phyloP scores from a whole-genome alignment of 2,329 filamentous ascomycete species.

The Hyphodiscus sp. region DNA sequence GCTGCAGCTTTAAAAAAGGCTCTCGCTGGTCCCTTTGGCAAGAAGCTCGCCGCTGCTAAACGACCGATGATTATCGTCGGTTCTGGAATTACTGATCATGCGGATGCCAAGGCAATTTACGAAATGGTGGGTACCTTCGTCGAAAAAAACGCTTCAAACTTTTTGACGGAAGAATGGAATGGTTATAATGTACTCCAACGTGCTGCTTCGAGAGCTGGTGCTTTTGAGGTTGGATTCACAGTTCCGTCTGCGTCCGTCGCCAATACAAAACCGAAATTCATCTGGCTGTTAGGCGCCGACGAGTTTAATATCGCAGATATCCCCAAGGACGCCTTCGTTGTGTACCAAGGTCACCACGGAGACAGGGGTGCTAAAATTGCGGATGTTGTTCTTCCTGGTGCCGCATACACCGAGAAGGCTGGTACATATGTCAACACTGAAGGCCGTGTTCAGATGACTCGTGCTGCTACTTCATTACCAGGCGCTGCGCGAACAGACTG shows the following conservation, averaged over 20 bases:
- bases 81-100: slow-evolving; percentile 84
- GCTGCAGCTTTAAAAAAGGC: slow-evolving; percentile 76
- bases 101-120: slow-evolving; percentile 87
- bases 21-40: slow-evolving; percentile 80
- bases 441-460: slow-evolving; percentile 89
- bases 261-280: slow-evolving; percentile 81
- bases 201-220: slow-evolving; percentile 83
- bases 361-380: slow-evolving; percentile 89
- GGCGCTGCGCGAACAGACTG: slow-evolving; percentile 92
- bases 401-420: slow-evolving; percentile 94
- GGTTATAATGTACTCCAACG: slow-evolving; percentile 96
- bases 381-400: slow-evolving; percentile 87
- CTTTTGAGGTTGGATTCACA: slow-evolving; percentile 93
- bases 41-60: slow-evolving; percentile 83
- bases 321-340: slow-evolving; percentile 90
- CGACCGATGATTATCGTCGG: slow-evolving; percentile 95
- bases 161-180: slow-evolving; percentile 87
- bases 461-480: slow-evolving; percentile 79
- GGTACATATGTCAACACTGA: slow-evolving; percentile 98
- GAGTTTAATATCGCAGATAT: slow-evolving; percentile 81
- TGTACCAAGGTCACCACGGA: slow-evolving; percentile 98
- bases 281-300: slow-evolving; percentile 95
- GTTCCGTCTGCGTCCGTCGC: slow-evolving; percentile 77
- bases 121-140: slow-evolving; percentile 86
- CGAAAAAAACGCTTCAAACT: slow-evolving; percentile 86